Evolutionary conservation across 192 early-diverging fungal genomes (phyloP), one percentile per base, ranked within the genome.

Genomic region (Coemansia sp.): DNA sequence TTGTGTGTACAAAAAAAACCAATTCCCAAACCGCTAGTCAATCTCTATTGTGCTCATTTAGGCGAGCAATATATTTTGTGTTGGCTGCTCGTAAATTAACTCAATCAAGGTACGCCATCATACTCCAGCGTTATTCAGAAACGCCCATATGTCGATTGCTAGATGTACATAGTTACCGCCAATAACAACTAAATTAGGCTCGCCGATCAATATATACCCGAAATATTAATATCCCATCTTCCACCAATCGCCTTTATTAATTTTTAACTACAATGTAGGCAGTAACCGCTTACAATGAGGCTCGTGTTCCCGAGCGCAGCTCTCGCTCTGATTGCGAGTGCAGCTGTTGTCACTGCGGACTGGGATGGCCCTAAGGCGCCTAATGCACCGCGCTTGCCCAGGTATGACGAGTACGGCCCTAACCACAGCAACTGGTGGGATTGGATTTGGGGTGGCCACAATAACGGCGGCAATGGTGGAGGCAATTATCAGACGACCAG

Each of bases 31-130:
- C n/a, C 15, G 29, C 3, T 55, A 5, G 13, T 55, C 27, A 55
- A 31, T 31, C 10, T 31, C 12, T 31, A 31, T 29, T n/a, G 53
- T 31, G 53, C 53, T 55, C 53, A 29, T 31, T 13, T 11, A 13
- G 12, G 9, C 12, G 41, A 43, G 11, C 41, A 43, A 12, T 43
- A 46, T 46, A 46, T 18, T 50, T 46, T 50, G n/a, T 22, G 15
- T 2, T 10, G 3, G n/a, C 49, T 50, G 49, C 49, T 9, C n/a
- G 49, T 50, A 22, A 22, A 50, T 24, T 50, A 50, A 50, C 49
- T 31, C 53, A 55, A 57, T 57, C 53, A 57, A 57, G 53, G 53
- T 57, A 57, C 53, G 53, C 18, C 27, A 57, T 33, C 3, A 20
- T 15, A 31, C 29, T 20, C 20, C n/a, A 9, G 16, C 1, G 53